Evolutionary conservation across 176 grass and related monocot genomes (phyloP).

Genomic region (Phragmites australis): DNA sequence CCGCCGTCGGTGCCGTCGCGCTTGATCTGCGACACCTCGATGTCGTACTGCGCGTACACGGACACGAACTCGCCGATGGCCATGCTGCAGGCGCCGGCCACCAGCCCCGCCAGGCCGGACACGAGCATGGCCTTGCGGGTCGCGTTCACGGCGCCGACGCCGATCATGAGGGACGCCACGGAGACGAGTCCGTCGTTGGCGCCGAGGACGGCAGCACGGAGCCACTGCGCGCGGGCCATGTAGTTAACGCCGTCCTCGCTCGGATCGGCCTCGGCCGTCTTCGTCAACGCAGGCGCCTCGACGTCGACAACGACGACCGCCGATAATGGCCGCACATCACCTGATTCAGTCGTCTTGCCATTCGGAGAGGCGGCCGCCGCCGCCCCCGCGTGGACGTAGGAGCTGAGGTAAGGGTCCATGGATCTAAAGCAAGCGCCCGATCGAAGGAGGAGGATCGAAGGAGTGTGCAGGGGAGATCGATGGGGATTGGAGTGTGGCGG

Average conservation of each 20-base stretch:
- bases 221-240: conserved; percentile 89
- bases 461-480: conserved; percentile 9
- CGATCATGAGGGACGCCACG: conserved; percentile 91
- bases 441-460: background rate
- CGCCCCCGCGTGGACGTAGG: conserved; percentile 41
- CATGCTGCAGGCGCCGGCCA: conserved; percentile 97
- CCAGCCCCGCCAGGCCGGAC: conserved; percentile 76
- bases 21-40: conserved; percentile 60
- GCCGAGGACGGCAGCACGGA: conserved; percentile 86
- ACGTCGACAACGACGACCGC: conserved; percentile 15
- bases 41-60: conserved; percentile 91
- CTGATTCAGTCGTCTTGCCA: background rate
- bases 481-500: conserved; percentile 47
- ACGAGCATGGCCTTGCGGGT: conserved; percentile 65
- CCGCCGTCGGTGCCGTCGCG: background rate
- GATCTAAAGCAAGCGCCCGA: background rate
- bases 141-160: conserved; percentile 62
- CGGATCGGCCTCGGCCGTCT: background rate
- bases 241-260: conserved; percentile 44
- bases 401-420: conserved; percentile 54
- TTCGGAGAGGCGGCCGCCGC: background rate
- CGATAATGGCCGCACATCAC: background rate
- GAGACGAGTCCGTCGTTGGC: conserved; percentile 97
- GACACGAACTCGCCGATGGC: conserved; percentile 96
- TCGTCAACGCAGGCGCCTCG: conserved; percentile 8